Evolutionary conservation across 2,329 filamentous ascomycete species (phyloP), one percentile per base, ranked within the genome.

Genomic region (Monosporascus sp.): DNA sequence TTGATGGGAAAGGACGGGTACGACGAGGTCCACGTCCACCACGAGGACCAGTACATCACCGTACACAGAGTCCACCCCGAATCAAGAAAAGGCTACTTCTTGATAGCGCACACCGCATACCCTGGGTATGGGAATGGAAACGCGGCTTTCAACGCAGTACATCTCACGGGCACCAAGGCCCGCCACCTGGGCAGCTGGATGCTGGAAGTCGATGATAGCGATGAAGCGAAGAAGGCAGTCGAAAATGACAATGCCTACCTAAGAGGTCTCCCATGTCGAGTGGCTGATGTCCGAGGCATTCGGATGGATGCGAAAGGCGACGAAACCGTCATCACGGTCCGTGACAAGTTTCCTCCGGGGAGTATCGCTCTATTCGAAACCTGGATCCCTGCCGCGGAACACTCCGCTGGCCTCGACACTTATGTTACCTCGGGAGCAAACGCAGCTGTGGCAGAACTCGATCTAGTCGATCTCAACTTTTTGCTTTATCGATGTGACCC

Each of bases 361-460:
- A 96, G 91, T 60, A 96, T 99, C 60, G 91, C 92, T 3, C 77
- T 99, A 3, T 96, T 97, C 61, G 92, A 97, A 74, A 99, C 94
- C 0, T 97, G 89, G 87, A 94, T 97, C 27, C 92, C 92, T 4
- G 85, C 85, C 24, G 89, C 89, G 2, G 90, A 97, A 66, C 89
- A 96, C 68, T 86, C 88, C 2, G 81, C 86, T 41, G 89, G 90
- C 22, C 76, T 99, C 18, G 92, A 97, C 67, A 88, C 85, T 44
- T 96, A 88, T 67, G 87, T 97, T 54, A 94, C 90, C 0, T 87
- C 87, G 27, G 91, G 89, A 35, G 90, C 86, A 1, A 85, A 86
- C 58, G 80, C 84, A 9, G 92, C 91, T 0, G 96, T 97, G 74
- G 78, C 79, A 8, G 80, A 86, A 7, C 78, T 93, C 37, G 83